Percentiles rank a stretch among this genome's conserved stretches.
Conservation (phyloP, 306 rosid genomes). For the Phaseolus lunatus region DNA sequence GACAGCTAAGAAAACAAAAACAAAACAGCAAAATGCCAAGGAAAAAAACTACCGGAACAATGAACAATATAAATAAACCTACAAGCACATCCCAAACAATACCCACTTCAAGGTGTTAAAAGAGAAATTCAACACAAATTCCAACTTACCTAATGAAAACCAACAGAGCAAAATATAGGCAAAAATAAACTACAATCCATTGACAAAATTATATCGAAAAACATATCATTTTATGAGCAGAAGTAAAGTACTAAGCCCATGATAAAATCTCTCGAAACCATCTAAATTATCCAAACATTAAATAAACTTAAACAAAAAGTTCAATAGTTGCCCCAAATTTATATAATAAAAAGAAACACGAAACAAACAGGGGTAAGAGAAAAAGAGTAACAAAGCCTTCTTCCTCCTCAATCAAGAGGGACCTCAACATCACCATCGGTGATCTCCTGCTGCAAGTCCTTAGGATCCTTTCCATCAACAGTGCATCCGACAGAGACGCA, state of each 20-base stretch:
- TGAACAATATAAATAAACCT: not conserved
- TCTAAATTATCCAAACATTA: conserved; percentile 53
- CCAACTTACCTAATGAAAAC: not conserved
- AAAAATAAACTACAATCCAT: not conserved
- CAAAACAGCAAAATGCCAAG: not conserved
- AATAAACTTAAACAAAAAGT: conserved; percentile 36
- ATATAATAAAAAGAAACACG: conserved; percentile 41
- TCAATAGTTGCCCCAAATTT: conserved; percentile 40
- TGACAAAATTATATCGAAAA: conserved; percentile 28
- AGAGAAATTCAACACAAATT: not conserved
- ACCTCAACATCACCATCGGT: conserved; percentile 80
- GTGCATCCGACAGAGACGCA: conserved; percentile 94
- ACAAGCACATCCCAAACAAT: not conserved
- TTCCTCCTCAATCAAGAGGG: conserved; percentile 70
- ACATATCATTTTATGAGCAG: conserved; percentile 9
- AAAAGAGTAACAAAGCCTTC: not conserved
- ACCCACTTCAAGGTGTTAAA: not conserved
- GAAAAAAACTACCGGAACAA: not conserved
- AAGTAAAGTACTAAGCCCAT: conserved; percentile 31
- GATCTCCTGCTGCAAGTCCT: conserved; percentile 89
- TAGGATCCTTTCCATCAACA: conserved; percentile 85
- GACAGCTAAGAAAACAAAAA: not conserved
- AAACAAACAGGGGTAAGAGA: not conserved
- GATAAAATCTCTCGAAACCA: conserved; percentile 32
- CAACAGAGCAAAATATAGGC: not conserved